Evolutionary conservation across 805 yeast species (phyloP), one percentile per base, ranked within the genome.

Genomic region (Wickerhamia fluorescens): DNA sequence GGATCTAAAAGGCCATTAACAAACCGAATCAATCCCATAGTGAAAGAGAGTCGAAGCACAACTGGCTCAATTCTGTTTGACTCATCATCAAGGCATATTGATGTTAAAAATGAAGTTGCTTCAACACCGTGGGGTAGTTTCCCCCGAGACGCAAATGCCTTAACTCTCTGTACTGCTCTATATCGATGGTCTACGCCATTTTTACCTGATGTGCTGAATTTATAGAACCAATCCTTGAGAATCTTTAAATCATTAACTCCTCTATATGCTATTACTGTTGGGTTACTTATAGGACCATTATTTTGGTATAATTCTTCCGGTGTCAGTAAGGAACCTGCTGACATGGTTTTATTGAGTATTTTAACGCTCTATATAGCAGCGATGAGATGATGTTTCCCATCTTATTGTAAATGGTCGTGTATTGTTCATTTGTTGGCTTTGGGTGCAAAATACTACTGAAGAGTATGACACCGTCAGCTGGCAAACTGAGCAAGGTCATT

Each of bases 1-100:
- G 94, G 92, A 51, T 92, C 98, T 20, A 92, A 54, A 3, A 86
- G 53, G 2, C 96, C 97, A 53, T 92, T 92, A 15, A 92, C 96
- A 56, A 89, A 86, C 34, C 94, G 62, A 16, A 86, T 77, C 8
- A 88, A 45, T 0, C 86, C 73, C 83, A 82, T 77, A 0, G 87
- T 59, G 47, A 82, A 83, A 4, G 78, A 62, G 37, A 76, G 43
- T 36, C 74, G 67, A 2, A 73, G 43, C 1, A 61, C 37, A 27
- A 49, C 48, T 11, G 56, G 40, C 27, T 68, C 71, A 5, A 8
- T 10, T 5, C 20, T 14, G 11, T 14, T 23, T 9, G 16, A 26
- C 7, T 35, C 36, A 21, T 24, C 27, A 14, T 32, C 27, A 9
- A 52, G 39, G 14, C 76, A 32, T 1, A 75, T 61, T n/a, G 77